Percentiles rank a stretch among this genome's conserved stretches.
Conservation (phyloP, 2,329 filamentous ascomycete species). For the Cordyceps militaris region DNA sequence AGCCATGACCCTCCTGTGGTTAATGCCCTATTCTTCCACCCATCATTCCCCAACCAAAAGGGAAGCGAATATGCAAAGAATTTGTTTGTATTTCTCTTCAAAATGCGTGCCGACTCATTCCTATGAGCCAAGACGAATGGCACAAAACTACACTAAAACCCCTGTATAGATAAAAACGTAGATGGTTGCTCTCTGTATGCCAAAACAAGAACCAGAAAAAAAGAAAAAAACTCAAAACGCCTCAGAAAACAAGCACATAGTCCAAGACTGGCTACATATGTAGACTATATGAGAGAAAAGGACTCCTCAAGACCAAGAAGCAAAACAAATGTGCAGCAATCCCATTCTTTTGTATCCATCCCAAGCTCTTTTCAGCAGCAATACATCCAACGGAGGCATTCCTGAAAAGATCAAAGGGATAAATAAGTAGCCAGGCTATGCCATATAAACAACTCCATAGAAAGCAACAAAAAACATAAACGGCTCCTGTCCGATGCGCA, state of each 20-base stretch:
- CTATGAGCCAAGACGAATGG: background rate
- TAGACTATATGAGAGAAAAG: background rate
- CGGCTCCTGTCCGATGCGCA: background rate
- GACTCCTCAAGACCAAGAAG: background rate
- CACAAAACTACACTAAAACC: background rate
- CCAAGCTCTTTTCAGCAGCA: background rate
- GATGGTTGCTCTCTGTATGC: background rate
- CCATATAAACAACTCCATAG: conserved; percentile 6
- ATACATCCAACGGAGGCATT: background rate
- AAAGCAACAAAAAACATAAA: background rate
- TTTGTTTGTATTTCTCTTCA: background rate
- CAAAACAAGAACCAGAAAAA: background rate
- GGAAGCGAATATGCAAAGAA: no score
- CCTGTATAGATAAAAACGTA: background rate
- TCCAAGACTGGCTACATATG: background rate
- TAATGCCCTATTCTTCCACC: background rate
- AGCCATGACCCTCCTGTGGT: background rate
- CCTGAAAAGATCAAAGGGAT: background rate
- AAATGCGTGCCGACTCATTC: background rate
- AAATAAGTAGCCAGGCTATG: background rate
- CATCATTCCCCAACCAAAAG: background rate
- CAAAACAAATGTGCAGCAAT: background rate
- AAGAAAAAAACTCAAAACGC: background rate
- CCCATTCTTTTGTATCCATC: background rate
- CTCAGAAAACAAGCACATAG: background rate